Evolutionary conservation across 2,329 filamentous ascomycete genomes (phyloP), one percentile per base, ranked within the genome.

Genomic region (Didymella keratinophila): DNA sequence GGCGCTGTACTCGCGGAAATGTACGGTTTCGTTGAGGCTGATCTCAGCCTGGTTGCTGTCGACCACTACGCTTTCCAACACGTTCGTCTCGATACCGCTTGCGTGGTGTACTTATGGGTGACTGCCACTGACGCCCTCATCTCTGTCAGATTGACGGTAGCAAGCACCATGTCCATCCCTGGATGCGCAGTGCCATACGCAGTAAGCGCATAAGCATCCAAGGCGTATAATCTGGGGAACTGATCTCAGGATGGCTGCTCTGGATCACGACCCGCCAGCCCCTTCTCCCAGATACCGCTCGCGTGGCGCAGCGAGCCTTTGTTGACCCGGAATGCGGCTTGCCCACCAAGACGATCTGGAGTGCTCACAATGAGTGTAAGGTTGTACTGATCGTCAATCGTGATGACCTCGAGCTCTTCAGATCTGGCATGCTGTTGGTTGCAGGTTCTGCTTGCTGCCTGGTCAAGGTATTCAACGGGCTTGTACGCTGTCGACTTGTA

Each of bases 281-380:
- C 58, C 23, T 18, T 44, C 3, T 37, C n/a, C 46, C 52, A 63
- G 23, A 61, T 39, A 1, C 44, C 21, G 37, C 52, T 63, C 2
- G 34, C 48, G 12, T 56, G 53, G 7, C 58, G 32, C 27, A 65
- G 28, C 0, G 47, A 37, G n/a, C 53, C 28, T 2, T 30, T 53
- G 47, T 39, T 63, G 45, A 62, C 25, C 3, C 23, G 49, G 9
- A 63, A 56, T 0, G 47, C 52, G 4, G 25, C 52, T 7, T 55
- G 53, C 2, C 53, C 58, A 3, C 45, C n/a, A 2, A 6, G 4
- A 4, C 34, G 20, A 0, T 48, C 37, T 14, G 42, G 37, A 16
- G 23, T 49, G 14, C 63, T 58, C 11, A 62, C 58, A 11, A 58
- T 49, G 12, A 65, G n/a, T 0, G 56, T 58, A 4, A 59, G 25